Conservation (phyloP, 306 rosid genomes). For the Echinosophora koreensis region DNA sequence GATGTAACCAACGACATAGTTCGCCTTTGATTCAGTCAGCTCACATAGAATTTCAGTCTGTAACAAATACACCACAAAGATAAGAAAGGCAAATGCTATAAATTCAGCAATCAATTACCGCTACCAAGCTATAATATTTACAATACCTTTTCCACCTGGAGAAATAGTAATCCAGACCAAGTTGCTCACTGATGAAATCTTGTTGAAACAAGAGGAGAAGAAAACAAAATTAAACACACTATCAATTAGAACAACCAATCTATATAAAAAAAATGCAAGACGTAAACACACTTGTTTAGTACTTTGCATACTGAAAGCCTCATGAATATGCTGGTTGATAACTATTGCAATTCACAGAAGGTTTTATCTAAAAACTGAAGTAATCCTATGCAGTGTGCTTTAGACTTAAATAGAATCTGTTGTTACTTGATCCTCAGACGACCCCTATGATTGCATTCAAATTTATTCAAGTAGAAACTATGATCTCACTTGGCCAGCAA, state of each 20-base stretch:
- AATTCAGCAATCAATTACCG: constrained; percentile 20
- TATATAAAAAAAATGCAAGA: neutral
- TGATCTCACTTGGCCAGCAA: constrained; percentile 16
- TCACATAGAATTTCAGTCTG: constrained; percentile 47
- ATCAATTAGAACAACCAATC: constrained; percentile 12
- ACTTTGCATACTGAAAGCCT: neutral
- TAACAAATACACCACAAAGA: constrained; percentile 41
- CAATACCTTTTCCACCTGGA: constrained; percentile 11
- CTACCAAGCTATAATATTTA: neutral
- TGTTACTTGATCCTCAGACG: constrained; percentile 15
- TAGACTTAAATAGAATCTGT: neutral
- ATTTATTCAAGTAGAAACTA: neutral
- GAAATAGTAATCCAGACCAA: constrained; percentile 13
- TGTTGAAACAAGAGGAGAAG: neutral
- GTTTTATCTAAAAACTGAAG: constrained; percentile 23
- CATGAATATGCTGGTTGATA: constrained; percentile 15
- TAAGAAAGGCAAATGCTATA: constrained; percentile 41
- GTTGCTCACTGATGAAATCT: constrained; percentile 40
- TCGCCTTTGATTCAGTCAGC: constrained; percentile 42
- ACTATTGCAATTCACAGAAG: neutral
- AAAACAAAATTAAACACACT: constrained; percentile 31
- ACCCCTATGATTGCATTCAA: constrained; percentile 6
- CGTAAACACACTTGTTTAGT: constrained; percentile 8
- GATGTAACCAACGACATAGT: constrained; percentile 84
- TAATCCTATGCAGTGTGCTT: neutral